Percentiles rank a stretch among this genome's conserved stretches.
phyloP scores from a whole-genome alignment of 164 flowering plant species.

The Vitis rotundifolia region DNA sequence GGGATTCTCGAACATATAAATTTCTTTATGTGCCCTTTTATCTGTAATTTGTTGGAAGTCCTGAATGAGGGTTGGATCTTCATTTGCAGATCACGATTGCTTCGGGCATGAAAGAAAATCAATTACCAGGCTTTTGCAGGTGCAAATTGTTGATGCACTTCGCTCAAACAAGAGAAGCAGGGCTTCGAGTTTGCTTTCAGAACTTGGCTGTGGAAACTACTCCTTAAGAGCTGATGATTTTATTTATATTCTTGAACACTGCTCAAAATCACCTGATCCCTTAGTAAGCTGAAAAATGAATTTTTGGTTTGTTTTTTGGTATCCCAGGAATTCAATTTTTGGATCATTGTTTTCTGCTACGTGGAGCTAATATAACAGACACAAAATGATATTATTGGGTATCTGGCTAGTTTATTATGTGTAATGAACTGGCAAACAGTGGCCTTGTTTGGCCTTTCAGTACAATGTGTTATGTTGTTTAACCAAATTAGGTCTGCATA shows the following conservation, averaged over 20 bases:
- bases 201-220: slow-evolving; percentile 24
- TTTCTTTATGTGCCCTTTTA: neutral
- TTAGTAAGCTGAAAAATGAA: slow-evolving; percentile 42
- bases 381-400: no score
- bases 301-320: neutral
- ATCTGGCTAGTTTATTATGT: no score
- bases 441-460: no score
- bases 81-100: slow-evolving; percentile 24
- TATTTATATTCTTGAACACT: slow-evolving; percentile 51
- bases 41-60: neutral
- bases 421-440: no score
- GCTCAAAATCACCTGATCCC: slow-evolving; percentile 75
- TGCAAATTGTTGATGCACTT: slow-evolving; percentile 71
- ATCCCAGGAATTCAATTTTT: no score
- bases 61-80: neutral
- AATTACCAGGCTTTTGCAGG: slow-evolving; percentile 27
- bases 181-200: slow-evolving; percentile 61
- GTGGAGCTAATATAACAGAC: neutral
- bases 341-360: no score
- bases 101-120: slow-evolving; percentile 21
- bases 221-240: slow-evolving; percentile 48
- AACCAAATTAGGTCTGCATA: no score
- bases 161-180: slow-evolving; percentile 50
- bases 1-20: neutral
- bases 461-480: no score